Evolutionary conservation across 257 asterid genomes (phyloP).

Genomic region (Nicotiana benthamiana): DNA sequence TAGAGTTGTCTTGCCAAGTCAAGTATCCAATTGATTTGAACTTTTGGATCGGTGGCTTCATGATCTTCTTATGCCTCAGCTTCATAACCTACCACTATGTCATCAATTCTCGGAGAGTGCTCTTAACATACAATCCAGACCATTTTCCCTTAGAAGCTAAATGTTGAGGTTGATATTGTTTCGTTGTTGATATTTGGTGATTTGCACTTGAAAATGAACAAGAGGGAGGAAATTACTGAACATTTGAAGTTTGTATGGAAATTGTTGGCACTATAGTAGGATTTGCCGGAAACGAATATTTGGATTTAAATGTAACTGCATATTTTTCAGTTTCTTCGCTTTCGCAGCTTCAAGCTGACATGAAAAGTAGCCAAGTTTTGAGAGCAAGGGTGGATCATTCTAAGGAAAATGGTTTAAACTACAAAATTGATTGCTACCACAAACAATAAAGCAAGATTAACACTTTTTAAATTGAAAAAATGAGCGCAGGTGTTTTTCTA

Average conservation of each 20-base stretch:
- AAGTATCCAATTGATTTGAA: conserved; percentile 4
- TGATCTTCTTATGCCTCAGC: conserved; percentile 1
- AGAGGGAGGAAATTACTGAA: not conserved
- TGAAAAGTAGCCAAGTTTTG: no score
- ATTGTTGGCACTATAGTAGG: not conserved
- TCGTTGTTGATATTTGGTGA: not conserved
- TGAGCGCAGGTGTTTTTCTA: not conserved
- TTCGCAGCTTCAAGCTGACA: no score
- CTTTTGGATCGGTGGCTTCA: not conserved
- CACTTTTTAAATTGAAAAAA: no score
- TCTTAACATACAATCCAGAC: not conserved
- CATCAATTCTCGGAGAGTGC: conserved; percentile 6
- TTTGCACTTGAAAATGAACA: not conserved
- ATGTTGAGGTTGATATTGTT: not conserved
- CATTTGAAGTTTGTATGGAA: not conserved
- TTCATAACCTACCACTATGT: not conserved
- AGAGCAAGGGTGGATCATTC: no score
- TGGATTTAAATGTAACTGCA: not conserved
- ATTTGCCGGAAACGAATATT: not conserved
- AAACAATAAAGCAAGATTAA: no score
- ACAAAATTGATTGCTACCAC: no score
- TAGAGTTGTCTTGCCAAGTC: conserved; percentile 9
- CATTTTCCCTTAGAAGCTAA: not conserved
- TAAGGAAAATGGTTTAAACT: no score
- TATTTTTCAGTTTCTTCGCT: no score